Conservation (phyloP, 768 basidiomycete species). For the Termitomyces sp. region DNA sequence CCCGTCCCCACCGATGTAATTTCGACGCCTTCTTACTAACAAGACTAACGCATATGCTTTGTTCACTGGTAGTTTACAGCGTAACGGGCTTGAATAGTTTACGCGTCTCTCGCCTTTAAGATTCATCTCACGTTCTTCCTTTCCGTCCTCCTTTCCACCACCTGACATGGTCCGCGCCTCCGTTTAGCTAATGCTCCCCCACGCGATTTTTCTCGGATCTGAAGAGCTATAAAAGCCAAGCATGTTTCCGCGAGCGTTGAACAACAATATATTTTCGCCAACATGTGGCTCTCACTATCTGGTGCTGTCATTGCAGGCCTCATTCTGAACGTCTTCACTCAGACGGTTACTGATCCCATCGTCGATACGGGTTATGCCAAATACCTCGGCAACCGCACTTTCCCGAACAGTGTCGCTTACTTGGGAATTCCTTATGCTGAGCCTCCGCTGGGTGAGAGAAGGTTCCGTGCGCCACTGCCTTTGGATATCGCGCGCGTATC, state of each 20-base stretch:
- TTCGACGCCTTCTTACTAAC: not conserved
- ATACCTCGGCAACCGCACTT: conserved; percentile 49
- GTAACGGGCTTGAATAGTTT: not conserved
- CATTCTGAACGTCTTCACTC: conserved; percentile 4
- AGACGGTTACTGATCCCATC: conserved; percentile 16
- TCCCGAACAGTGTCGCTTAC: conserved; percentile 49
- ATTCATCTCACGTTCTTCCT: not conserved
- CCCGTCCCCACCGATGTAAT: too few species aligned
- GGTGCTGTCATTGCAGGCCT: conserved; percentile 7
- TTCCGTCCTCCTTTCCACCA: not conserved
- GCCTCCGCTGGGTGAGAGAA: conserved; percentile 44
- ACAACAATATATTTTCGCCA: not conserved
- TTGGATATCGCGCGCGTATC: conserved; percentile 42
- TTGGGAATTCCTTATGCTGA: conserved; percentile 57
- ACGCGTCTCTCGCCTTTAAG: not conserved
- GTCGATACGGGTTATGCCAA: conserved; percentile 55
- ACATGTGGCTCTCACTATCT: conserved; percentile 11
- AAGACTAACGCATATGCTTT: not conserved
- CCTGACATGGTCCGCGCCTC: not conserved
- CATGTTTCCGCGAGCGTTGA: not conserved
- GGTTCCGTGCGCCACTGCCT: conserved; percentile 48
- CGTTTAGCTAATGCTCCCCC: not conserved
- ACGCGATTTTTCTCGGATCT: not conserved
- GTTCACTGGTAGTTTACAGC: not conserved
- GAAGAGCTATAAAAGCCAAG: not conserved